These are phyloP conservation scores for Porogramme epimiltina DNA, from an alignment of 1,284 basidiomycete species.

Conservation along the genomic window DNA sequence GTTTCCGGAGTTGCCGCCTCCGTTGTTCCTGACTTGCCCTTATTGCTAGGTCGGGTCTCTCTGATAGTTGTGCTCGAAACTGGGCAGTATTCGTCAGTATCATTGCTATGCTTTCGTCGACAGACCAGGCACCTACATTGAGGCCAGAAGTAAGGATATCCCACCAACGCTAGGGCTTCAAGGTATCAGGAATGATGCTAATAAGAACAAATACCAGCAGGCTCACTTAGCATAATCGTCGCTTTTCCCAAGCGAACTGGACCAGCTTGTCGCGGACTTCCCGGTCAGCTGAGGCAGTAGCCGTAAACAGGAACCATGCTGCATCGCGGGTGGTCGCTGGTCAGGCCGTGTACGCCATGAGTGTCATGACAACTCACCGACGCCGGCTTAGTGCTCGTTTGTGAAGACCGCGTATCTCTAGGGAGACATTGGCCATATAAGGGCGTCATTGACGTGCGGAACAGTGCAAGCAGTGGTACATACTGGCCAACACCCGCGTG, in stretches of 20 bases:
- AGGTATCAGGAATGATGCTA: neutral
- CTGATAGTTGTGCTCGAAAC: neutral
- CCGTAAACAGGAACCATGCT: slow-evolving; percentile 31
- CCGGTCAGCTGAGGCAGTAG: slow-evolving; percentile 21
- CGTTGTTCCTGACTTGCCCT: neutral
- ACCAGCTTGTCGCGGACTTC: slow-evolving; percentile 24
- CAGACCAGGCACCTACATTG: slow-evolving; percentile 15
- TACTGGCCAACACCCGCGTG: slow-evolving; percentile 17
- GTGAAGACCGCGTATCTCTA: slow-evolving; percentile 13
- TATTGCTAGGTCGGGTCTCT: neutral
- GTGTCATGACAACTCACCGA: slow-evolving; percentile 1
- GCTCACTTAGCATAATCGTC: slow-evolving; percentile 20
- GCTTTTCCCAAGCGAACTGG: slow-evolving; percentile 15
- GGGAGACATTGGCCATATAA: slow-evolving; percentile 12
- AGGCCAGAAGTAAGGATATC: slow-evolving; percentile 24
- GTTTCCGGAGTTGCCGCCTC: neutral
- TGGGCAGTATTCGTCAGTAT: neutral
- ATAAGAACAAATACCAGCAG: neutral
- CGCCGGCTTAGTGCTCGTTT: slow-evolving; percentile 15
- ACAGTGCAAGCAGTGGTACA: neutral
- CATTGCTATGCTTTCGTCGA: neutral
- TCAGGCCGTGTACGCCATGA: too few species aligned
- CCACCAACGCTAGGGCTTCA: slow-evolving; percentile 23
- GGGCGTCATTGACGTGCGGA: slow-evolving; percentile 25
- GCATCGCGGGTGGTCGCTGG: too few species aligned